Evolutionary conservation across 2,329 filamentous ascomycete genomes (phyloP).

Genomic region (Fusarium incarnatum): DNA sequence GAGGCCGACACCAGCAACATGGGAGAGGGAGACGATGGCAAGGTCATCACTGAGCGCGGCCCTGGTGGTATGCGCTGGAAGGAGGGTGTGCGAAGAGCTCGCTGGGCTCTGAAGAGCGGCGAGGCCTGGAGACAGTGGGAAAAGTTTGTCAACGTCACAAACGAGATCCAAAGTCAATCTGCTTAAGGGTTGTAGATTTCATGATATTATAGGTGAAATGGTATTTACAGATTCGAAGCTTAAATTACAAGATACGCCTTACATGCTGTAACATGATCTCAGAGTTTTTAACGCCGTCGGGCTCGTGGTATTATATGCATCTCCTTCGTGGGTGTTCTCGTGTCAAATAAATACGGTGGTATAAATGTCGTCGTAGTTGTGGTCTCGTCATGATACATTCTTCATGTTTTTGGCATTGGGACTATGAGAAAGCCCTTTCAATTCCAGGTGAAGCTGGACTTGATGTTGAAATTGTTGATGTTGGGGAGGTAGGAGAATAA

Average conservation of each 20-base stretch:
- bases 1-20: slow-evolving; percentile 84
- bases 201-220: neutral
- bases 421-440: slow-evolving; percentile 24
- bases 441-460: slow-evolving; percentile 26
- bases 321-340: slow-evolving; percentile 13
- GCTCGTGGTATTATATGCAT: slow-evolving; percentile 27
- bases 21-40: slow-evolving; percentile 82
- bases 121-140: slow-evolving; percentile 86
- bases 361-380: slow-evolving; percentile 11
- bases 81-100: slow-evolving; percentile 87
- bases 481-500: slow-evolving; percentile 27
- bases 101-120: slow-evolving; percentile 89
- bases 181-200: slow-evolving; percentile 12
- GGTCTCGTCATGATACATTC: slow-evolving; percentile 1
- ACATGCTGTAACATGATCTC: neutral
- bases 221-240: slow-evolving; percentile 9
- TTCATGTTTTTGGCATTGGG: neutral
- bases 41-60: slow-evolving; percentile 83
- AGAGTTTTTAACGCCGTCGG: slow-evolving; percentile 1
- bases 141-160: slow-evolving; percentile 85
- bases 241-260: slow-evolving; percentile 6
- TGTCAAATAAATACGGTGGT: neutral
- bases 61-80: slow-evolving; percentile 93
- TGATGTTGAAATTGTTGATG: slow-evolving; percentile 15
- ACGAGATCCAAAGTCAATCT: slow-evolving; percentile 56